phyloP scores from a whole-genome alignment of 768 basidiomycete species.

The Mycena indigotica region DNA sequence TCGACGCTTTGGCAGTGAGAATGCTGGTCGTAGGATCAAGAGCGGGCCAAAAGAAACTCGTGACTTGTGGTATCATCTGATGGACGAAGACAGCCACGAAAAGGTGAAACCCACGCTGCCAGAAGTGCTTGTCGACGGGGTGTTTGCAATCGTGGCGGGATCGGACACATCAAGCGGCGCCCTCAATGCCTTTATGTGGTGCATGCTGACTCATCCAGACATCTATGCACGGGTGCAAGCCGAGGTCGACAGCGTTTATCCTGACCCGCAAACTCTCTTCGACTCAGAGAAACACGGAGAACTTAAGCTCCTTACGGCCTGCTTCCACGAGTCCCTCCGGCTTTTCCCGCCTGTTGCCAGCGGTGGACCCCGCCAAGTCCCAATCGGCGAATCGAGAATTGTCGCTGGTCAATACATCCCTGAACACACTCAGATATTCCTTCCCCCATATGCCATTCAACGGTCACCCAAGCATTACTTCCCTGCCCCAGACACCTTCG shows the following conservation, averaged over 20 bases:
- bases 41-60: constrained; percentile 25
- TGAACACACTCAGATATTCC: background rate
- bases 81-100: background rate
- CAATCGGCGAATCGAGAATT: background rate
- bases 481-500: background rate
- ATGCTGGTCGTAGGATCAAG: constrained; percentile 8
- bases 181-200: background rate
- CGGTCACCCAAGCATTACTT: background rate
- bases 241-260: background rate
- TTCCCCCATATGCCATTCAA: background rate
- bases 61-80: background rate
- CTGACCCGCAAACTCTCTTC: background rate
- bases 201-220: background rate
- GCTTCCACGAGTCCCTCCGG: background rate
- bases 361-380: background rate
- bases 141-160: background rate
- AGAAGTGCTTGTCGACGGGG: background rate
- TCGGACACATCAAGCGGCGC: background rate
- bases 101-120: background rate
- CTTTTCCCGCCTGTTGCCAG: background rate
- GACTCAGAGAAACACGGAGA: background rate
- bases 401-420: background rate
- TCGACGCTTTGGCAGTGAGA: constrained; percentile 3
- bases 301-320: background rate
- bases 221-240: background rate